phyloP scores from a whole-genome alignment of 75 land plant species.

The Sequoia sempervirens region DNA sequence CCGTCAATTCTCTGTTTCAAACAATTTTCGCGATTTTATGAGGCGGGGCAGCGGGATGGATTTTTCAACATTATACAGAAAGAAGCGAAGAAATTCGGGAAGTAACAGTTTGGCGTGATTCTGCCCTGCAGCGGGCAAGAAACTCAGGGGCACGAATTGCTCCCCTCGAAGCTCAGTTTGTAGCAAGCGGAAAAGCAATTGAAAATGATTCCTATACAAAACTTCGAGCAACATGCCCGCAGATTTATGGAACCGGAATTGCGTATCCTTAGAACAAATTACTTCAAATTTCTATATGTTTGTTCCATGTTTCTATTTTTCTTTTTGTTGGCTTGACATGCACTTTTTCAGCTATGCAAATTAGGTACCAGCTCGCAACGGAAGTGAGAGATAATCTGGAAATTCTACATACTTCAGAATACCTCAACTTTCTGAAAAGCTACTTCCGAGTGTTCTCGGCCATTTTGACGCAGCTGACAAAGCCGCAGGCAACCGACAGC shows the following conservation, averaged over 20 bases:
- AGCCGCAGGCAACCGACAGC: slow-evolving; percentile 74
- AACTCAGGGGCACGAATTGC: neutral
- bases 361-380: slow-evolving; percentile 76
- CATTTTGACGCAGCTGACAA: slow-evolving; percentile 69
- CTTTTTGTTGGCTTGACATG: slow-evolving; percentile 3
- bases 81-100: no score
- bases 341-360: slow-evolving; percentile 60
- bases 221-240: slow-evolving; percentile 95
- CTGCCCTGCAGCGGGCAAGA: neutral
- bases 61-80: no score
- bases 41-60: no score
- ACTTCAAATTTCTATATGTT: neutral
- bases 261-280: slow-evolving; percentile 24
- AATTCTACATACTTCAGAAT: slow-evolving; percentile 95
- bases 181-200: neutral
- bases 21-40: no score
- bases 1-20: no score
- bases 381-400: slow-evolving; percentile 96
- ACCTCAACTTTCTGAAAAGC: slow-evolving; percentile 87
- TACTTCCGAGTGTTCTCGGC: slow-evolving; percentile 86
- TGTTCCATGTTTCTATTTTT: neutral
- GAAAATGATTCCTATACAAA: slow-evolving; percentile 76
- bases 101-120: no score
- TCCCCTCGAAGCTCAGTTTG: neutral
- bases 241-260: slow-evolving; percentile 79